Evolutionary conservation across 169 alveolate species (phyloP).

Genomic region (Eimeria sp.): DNA sequence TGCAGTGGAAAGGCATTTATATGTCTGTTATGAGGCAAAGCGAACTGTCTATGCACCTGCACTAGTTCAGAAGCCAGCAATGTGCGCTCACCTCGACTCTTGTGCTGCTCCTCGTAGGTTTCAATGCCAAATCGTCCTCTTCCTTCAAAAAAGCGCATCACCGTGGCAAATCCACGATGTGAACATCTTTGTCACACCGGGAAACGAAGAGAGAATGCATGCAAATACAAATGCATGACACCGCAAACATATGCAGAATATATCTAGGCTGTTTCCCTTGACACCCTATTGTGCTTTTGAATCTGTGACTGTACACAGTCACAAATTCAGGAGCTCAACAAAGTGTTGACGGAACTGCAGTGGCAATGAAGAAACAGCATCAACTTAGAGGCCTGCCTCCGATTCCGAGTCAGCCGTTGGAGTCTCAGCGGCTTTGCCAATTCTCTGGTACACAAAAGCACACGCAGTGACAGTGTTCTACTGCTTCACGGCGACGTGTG

Average conservation of each 20-base stretch:
- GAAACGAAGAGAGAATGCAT: neutral
- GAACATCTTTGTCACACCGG: neutral
- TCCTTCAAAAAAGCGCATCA: neutral
- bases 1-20: neutral
- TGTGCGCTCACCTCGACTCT: neutral
- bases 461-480: neutral
- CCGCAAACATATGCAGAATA: too few relatives aligned
- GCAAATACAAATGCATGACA: too few relatives aligned
- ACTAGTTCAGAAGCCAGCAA: neutral
- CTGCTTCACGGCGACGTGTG: neutral
- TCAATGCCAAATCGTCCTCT: neutral
- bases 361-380: neutral
- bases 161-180: neutral
- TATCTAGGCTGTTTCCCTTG: too few relatives aligned
- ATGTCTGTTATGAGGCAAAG: neutral
- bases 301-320: too few relatives aligned
- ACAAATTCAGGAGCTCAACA: neutral
- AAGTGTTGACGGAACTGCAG: neutral
- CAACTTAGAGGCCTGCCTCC: slow-evolving; percentile 17
- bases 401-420: neutral
- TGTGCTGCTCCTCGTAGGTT: neutral
- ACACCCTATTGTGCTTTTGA: too few relatives aligned
- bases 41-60: neutral
- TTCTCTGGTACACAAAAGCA: neutral
- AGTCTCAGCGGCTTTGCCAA: neutral